Base-by-base conservation (phyloP, 1,284 basidiomycete species). In the Leccinum angustisporum region DNA sequence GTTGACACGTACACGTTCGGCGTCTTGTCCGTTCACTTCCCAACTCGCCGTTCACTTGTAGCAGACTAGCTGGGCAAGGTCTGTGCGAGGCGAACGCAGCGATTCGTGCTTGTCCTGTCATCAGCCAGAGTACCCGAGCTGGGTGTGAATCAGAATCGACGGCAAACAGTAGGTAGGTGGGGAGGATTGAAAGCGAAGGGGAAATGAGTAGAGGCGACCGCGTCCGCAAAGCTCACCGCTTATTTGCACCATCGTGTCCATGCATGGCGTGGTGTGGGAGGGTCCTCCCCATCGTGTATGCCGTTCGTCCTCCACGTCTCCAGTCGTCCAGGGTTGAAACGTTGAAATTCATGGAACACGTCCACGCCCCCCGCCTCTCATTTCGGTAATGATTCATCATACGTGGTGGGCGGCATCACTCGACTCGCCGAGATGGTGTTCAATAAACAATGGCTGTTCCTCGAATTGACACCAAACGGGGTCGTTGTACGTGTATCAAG, bases 401-500 rank as follows among this genome's bases (percentile, higher is more conserved):
- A 34, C 82, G 66, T 83, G 82, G 78, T 81, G 88, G 5, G 72
- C 75, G 1, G 68, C 78, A 7, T 85, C 85, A 74, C 91, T 72
- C 74, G 92, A 21, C 25, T 25, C 3, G 25, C n/a, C n/a, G n/a
- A n/a, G 83, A 21, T 46, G 43, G 43, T 11, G 18, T 18, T n/a
- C 43, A n/a, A 18, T 6, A 6, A 48, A 13, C 21, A 14, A 50
- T 30, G 8, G 9, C 86, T 0, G 76, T 89, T 46, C 27, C 73
- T 90, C 56, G 81, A 90, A 66, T 77, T 82, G 40, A 83, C 85
- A 0, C 82, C 11, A 86, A 56, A 78, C 80, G 1, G 91, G 90
- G 3, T 90, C 90, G 11, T 73, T 87, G 64, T 92, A 85, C 71
- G 77, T 93, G 13, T 91, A 86, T 72, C 88, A 92, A 75, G 89